Conservation (phyloP, 2,329 filamentous ascomycete genomes). For the Aureobasidium sp. region DNA sequence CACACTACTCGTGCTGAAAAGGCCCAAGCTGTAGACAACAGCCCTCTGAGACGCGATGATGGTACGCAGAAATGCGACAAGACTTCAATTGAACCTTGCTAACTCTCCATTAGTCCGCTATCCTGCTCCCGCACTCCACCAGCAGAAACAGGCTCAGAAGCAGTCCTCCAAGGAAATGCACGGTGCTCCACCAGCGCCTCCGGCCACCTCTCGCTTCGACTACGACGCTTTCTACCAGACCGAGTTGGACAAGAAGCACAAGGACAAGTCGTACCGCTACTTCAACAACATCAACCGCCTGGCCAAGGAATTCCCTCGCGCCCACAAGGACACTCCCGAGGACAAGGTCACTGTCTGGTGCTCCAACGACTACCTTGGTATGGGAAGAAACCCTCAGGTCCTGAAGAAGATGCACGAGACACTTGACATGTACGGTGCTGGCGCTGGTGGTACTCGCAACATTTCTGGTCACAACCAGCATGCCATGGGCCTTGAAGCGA, state of each 20-base stretch:
- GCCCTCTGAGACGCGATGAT: slow-evolving; percentile 43
- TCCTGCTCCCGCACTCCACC: not conserved
- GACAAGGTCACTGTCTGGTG: slow-evolving; percentile 97
- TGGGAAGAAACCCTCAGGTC: slow-evolving; percentile 86
- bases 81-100: not conserved
- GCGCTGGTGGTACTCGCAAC: slow-evolving; percentile 91
- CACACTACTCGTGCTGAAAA: slow-evolving; percentile 74
- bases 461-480: slow-evolving; percentile 98
- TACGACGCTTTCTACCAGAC: slow-evolving; percentile 82
- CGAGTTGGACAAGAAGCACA: slow-evolving; percentile 97
- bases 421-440: slow-evolving; percentile 87
- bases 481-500: slow-evolving; percentile 74
- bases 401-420: slow-evolving; percentile 91
- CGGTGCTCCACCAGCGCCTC: slow-evolving; percentile 38
- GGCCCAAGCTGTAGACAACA: slow-evolving; percentile 66
- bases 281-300: slow-evolving; percentile 99
- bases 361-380: slow-evolving; percentile 97
- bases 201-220: slow-evolving; percentile 60
- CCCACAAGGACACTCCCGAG: slow-evolving; percentile 76
- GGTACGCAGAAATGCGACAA: slow-evolving; percentile 30
- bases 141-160: slow-evolving; percentile 4
- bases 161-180: slow-evolving; percentile 7
- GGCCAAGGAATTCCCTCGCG: slow-evolving; percentile 90
- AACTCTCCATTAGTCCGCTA: slow-evolving; percentile 10
- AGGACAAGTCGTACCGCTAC: slow-evolving; percentile 99